Evolutionary conservation across 495 filamentous ascomycete genomes (phyloP).

Genomic region (Cudoniella acicularis): DNA sequence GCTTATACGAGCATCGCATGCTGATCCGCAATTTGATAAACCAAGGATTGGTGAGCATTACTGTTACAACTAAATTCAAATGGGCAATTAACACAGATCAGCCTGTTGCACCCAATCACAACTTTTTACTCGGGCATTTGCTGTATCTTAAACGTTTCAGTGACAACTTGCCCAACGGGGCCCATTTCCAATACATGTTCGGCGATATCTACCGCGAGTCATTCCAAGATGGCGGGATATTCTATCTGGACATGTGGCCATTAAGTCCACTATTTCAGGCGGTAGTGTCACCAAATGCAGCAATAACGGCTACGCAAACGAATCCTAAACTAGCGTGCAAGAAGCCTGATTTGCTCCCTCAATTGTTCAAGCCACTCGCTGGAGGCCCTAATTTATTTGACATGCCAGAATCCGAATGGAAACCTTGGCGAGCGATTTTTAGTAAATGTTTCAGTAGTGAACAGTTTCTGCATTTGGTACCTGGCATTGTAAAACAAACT

Average conservation of each 20-base stretch:
- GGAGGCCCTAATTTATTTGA: constrained; percentile 26
- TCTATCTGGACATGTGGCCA: constrained; percentile 29
- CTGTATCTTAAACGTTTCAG: constrained; percentile 12
- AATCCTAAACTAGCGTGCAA: constrained; percentile 10
- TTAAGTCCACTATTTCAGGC: constrained; percentile 17
- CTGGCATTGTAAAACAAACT: constrained; percentile 33
- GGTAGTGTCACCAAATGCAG: constrained; percentile 20
- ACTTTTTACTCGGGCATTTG: constrained; percentile 18
- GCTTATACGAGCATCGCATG: too few species aligned
- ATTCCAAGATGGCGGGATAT: constrained; percentile 17
- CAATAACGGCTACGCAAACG: constrained; percentile 18
- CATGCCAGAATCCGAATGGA: constrained; percentile 22
- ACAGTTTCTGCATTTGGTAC: constrained; percentile 33
- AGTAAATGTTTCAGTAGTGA: constrained; percentile 29
- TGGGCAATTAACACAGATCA: too few species aligned
- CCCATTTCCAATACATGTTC: constrained; percentile 16
- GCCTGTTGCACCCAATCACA: constrained; percentile 12
- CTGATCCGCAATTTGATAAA: too few species aligned
- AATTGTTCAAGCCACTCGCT: constrained; percentile 25
- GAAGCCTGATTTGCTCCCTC: constrained; percentile 16
- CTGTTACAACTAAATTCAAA: too few species aligned
- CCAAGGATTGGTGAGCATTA: too few species aligned
- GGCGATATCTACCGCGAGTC: constrained; percentile 19
- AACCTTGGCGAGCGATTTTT: constrained; percentile 21
- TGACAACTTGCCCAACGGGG: constrained; percentile 10